Evolutionary conservation across 208 protist genomes (phyloP), one percentile per base, ranked within the genome.

Genomic region (Leishmania turanica): DNA sequence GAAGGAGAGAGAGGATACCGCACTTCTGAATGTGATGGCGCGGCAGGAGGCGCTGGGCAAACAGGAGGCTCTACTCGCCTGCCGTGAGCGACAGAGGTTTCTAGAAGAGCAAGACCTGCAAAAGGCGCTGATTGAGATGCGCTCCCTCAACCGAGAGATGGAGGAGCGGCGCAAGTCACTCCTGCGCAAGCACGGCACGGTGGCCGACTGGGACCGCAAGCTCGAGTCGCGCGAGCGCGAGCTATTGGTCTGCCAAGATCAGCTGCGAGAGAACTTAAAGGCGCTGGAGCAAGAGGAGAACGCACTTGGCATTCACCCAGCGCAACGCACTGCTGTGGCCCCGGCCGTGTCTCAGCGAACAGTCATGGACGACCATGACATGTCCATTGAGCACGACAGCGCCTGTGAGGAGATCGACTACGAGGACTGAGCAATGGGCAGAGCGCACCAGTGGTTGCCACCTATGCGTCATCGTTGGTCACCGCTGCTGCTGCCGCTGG

Each of bases 301-400:
- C 15, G 62, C 75, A 8, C 84, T 92, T n/a, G 94, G 94, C 53
- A 93, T 97, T 58, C 54, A 77, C 42, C 82, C 81, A 51, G 53
- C 77, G 49, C 77, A 82, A 21, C 69, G 76, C 24, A 81, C 75
- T 34, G 80, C 78, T 21, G 84, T 93, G 34, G 82, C 82, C 0
- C 90, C 91, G 1, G 80, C 87, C 40, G 89, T 97, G 31, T 97
- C 95, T 8, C 93, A 94, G 77, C 87, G 93, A 1, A 91, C 89
- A 11, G 87, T 97, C 13, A 96, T 97, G 95, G 95, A 97, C 77
- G 93, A 97, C 69, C 79, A 96, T 72, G 92, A 96, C 81, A 97
- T 97, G 95, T 90, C 88, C 49, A 97, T 97, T 77, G 88, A 95
- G n/a, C 89, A 91, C 54, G 95, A 97, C 75, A 87, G 83, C 34